phyloP scores from a whole-genome alignment of 768 basidiomycete genomes.

The Boletus coccyginus region DNA sequence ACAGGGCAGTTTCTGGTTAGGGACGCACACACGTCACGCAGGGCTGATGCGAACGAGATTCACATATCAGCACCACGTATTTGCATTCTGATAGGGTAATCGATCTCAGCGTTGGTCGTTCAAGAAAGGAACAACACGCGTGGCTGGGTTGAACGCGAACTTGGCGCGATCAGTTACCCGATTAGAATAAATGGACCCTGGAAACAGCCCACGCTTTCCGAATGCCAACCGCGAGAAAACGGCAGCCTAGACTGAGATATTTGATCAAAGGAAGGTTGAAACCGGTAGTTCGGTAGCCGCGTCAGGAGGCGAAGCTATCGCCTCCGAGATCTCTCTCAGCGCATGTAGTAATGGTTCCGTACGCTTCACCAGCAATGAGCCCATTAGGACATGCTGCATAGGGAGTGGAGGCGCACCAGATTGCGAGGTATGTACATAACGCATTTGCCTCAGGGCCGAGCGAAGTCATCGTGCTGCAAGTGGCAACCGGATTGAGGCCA shows the following conservation, averaged over 20 bases:
- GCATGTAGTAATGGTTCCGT: constrained; percentile 32
- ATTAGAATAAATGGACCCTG: constrained; percentile 33
- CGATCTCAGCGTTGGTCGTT: constrained; percentile 1
- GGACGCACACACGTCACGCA: constrained; percentile 14
- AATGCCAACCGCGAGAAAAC: constrained; percentile 27
- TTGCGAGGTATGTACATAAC: constrained; percentile 12
- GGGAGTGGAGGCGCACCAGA: constrained; percentile 10
- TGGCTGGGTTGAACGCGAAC: constrained; percentile 20
- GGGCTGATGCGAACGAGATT: constrained; percentile 25
- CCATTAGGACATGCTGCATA: constrained; percentile 22
- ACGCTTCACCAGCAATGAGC: constrained; percentile 25
- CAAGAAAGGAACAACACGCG: constrained; percentile 22
- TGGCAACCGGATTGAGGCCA: constrained; percentile 6
- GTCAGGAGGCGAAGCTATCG: constrained; percentile 32
- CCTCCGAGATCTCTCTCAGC: constrained; percentile 33
- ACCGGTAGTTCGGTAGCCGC: constrained; percentile 29
- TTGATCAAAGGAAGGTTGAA: constrained; percentile 28
- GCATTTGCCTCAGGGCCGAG: constrained; percentile 12
- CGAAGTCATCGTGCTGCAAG: background rate
- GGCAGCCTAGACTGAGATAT: constrained; percentile 27
- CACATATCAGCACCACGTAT: constrained; percentile 18
- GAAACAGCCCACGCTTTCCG: constrained; percentile 25
- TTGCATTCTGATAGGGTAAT: constrained; percentile 29
- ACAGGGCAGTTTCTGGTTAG: constrained; percentile 9
- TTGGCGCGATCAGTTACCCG: constrained; percentile 22